Conservation (phyloP, 2,329 filamentous ascomycete genomes). For the Aspergillus costaricaensis region DNA sequence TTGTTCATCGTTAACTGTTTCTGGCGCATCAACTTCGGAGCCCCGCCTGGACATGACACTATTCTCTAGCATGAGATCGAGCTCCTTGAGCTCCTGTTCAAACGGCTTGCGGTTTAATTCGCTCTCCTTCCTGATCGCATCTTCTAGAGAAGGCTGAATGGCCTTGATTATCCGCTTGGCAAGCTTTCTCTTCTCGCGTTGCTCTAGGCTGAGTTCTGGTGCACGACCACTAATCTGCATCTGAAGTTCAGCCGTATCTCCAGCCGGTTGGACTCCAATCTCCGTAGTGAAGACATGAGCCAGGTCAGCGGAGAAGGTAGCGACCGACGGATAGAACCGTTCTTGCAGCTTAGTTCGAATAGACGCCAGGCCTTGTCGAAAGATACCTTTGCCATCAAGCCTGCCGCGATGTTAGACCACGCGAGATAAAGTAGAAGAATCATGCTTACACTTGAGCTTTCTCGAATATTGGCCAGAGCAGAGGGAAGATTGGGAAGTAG, state of each 20-base stretch:
- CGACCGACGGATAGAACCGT: slow-evolving; percentile 61
- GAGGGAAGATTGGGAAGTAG: slow-evolving; percentile 82
- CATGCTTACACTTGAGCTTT: slow-evolving; percentile 75
- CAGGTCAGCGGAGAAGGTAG: slow-evolving; percentile 62
- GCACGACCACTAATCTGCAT: slow-evolving; percentile 53
- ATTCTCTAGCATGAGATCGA: slow-evolving; percentile 72
- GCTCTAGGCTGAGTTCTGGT: slow-evolving; percentile 58
- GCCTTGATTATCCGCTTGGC: slow-evolving; percentile 86
- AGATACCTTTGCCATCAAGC: slow-evolving; percentile 56
- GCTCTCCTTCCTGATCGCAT: slow-evolving; percentile 76
- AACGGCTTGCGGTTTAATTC: slow-evolving; percentile 71
- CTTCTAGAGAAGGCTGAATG: slow-evolving; percentile 75
- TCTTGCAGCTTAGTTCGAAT: slow-evolving; percentile 57
- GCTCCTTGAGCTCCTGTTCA: slow-evolving; percentile 69
- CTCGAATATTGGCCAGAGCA: slow-evolving; percentile 76
- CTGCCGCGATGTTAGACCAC: slow-evolving; percentile 27
- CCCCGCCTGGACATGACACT: slow-evolving; percentile 60
- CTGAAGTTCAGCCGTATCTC: slow-evolving; percentile 50
- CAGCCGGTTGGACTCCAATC: slow-evolving; percentile 52
- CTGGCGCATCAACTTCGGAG: slow-evolving; percentile 48
- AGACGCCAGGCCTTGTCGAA: slow-evolving; percentile 55
- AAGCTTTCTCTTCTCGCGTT: slow-evolving; percentile 79
- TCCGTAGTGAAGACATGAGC: slow-evolving; percentile 58
- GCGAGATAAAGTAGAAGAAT: background rate
- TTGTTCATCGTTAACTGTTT: slow-evolving; percentile 44